These are phyloP conservation scores for Hippophae tibetana DNA, from an alignment of 306 rosid species.

Conservation along the genomic window DNA sequence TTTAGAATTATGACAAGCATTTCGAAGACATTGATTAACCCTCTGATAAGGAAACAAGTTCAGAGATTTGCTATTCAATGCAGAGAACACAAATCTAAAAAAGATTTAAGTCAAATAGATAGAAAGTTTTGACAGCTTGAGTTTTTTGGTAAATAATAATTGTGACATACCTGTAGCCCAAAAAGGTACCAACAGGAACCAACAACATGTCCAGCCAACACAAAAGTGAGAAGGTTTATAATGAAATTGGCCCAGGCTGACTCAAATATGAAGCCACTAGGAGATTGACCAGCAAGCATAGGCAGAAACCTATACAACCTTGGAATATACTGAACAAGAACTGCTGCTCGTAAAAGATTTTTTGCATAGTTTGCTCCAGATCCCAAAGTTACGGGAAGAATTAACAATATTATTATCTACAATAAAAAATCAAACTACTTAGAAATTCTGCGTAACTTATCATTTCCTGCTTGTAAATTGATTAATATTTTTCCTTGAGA, in stretches of 20 bases:
- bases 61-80: too few relatives aligned
- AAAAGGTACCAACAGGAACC: slow-evolving; percentile 83
- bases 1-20: slow-evolving; percentile 27
- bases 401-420: slow-evolving; percentile 50
- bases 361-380: slow-evolving; percentile 75
- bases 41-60: slow-evolving; percentile 35
- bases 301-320: slow-evolving; percentile 59
- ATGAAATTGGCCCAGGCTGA: slow-evolving; percentile 71
- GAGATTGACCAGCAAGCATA: slow-evolving; percentile 54
- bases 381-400: slow-evolving; percentile 42
- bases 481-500: too few relatives aligned
- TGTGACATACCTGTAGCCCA: slow-evolving; percentile 56
- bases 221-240: slow-evolving; percentile 61
- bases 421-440: slow-evolving; percentile 5
- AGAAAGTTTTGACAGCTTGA: not conserved
- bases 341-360: slow-evolving; percentile 47
- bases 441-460: too few relatives aligned
- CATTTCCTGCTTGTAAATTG: too few relatives aligned
- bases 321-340: slow-evolving; percentile 69
- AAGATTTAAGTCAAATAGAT: not conserved
- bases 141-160: not conserved
- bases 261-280: slow-evolving; percentile 69
- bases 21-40: slow-evolving; percentile 71
- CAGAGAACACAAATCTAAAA: too few relatives aligned
- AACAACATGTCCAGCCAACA: slow-evolving; percentile 62